A percentile compares a stretch with the other conserved stretches of the same genome.
phyloP scores from a whole-genome alignment of 441 rosid genomes.

The Flueggea neowawraea region DNA sequence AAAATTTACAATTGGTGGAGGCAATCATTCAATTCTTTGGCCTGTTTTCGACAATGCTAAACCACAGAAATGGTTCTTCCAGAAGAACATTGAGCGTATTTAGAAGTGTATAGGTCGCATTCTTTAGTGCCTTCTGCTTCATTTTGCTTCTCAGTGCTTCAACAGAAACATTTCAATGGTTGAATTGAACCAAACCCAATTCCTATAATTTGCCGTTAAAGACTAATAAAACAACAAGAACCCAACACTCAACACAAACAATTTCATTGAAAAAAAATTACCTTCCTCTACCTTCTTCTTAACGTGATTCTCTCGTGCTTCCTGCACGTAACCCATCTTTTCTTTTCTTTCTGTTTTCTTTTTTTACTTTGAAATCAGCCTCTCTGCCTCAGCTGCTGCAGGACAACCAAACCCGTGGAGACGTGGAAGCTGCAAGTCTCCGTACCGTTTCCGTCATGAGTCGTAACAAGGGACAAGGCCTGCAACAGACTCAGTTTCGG shows the following conservation, averaged over 20 bases:
- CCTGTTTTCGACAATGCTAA: slow-evolving; percentile 76
- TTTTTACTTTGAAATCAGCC: no score
- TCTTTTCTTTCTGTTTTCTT: no score
- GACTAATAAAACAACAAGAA: neutral
- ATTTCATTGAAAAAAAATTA: slow-evolving; percentile 13
- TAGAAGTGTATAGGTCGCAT: slow-evolving; percentile 59
- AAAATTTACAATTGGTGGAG: slow-evolving; percentile 66
- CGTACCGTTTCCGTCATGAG: no score
- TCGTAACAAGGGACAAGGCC: no score
- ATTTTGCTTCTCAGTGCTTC: slow-evolving; percentile 85
- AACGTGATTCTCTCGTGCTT: slow-evolving; percentile 95
- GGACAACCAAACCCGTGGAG: no score
- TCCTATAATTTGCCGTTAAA: no score
- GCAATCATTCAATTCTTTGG: slow-evolving; percentile 72
- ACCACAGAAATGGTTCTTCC: slow-evolving; percentile 77
- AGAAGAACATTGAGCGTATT: slow-evolving; percentile 69
- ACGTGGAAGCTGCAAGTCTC: no score
- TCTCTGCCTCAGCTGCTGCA: no score
- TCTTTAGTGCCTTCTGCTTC: slow-evolving; percentile 83
- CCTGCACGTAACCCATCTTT: slow-evolving; percentile 66
- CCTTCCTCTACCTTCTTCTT: slow-evolving; percentile 99
- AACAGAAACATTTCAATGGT: neutral
- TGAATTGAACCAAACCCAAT: no score
- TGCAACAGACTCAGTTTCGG: no score
- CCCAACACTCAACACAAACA: neutral